Percentiles rank a stretch among this genome's conserved stretches.
Conservation (phyloP, 495 filamentous ascomycete species). For the Aspergillus bertholletiae region DNA sequence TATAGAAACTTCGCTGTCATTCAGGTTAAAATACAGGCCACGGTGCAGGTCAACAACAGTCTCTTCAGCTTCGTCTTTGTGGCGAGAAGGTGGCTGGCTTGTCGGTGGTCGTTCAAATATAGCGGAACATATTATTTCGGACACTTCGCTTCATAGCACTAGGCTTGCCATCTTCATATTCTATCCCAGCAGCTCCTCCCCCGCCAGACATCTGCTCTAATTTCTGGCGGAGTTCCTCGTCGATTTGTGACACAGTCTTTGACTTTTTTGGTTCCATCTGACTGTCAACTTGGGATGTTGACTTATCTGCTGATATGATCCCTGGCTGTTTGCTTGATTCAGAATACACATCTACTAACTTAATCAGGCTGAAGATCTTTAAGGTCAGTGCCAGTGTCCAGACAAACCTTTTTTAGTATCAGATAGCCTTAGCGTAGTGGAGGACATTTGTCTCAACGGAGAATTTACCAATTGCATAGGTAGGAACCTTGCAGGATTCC, state of each 20-base stretch:
- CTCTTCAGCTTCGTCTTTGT: not conserved
- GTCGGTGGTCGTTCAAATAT: constrained; percentile 40
- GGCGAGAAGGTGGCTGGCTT: not conserved
- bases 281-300: constrained; percentile 3
- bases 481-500: not conserved
- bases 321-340: not conserved
- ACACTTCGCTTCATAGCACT: constrained; percentile 76
- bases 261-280: constrained; percentile 11
- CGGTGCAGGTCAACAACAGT: too few species aligned
- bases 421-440: not conserved
- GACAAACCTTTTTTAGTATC: not conserved
- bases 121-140: constrained; percentile 74
- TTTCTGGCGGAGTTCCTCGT: constrained; percentile 64
- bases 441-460: constrained; percentile 4
- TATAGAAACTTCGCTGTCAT: not conserved
- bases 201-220: constrained; percentile 69
- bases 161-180: constrained; percentile 74
- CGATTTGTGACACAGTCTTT: constrained; percentile 58
- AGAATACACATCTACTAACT: not conserved
- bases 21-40: too few species aligned
- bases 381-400: not conserved
- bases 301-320: not conserved
- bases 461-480: not conserved
- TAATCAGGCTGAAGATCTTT: not conserved
- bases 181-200: constrained; percentile 73